These are phyloP conservation scores for Corymbia calophylla DNA, from an alignment of 441 rosid genomes.

Conservation along the genomic window DNA sequence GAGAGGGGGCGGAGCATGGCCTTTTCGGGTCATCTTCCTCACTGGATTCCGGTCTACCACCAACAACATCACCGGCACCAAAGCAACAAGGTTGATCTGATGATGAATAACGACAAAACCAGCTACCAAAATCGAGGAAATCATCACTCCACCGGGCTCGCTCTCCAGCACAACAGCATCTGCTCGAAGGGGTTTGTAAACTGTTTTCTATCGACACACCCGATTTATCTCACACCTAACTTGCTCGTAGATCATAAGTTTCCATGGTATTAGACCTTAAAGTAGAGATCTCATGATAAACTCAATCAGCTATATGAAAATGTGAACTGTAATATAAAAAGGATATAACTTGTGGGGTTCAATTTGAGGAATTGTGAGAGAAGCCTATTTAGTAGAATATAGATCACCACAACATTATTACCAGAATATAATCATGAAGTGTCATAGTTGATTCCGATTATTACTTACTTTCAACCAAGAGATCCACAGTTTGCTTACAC, in stretches of 20 bases:
- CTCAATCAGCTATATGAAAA: not conserved
- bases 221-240: not conserved
- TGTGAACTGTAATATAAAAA: not conserved
- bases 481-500: not conserved
- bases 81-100: not conserved
- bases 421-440: not conserved
- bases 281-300: not conserved
- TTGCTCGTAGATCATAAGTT: not conserved
- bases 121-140: not conserved
- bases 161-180: not conserved
- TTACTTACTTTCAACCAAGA: not conserved
- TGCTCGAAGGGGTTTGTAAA: conserved; percentile 5
- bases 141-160: not conserved
- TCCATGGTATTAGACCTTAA: not conserved
- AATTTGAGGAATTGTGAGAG: not conserved
- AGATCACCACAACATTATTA: not conserved
- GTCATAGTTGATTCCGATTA: not conserved
- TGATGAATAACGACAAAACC: not conserved
- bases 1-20: not conserved
- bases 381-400: not conserved
- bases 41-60: not conserved
- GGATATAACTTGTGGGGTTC: not conserved
- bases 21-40: not conserved
- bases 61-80: not conserved
- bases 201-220: not conserved